Evolutionary conservation across 106 monocot species (phyloP).

Genomic region (Dioscorea zingiberensis): DNA sequence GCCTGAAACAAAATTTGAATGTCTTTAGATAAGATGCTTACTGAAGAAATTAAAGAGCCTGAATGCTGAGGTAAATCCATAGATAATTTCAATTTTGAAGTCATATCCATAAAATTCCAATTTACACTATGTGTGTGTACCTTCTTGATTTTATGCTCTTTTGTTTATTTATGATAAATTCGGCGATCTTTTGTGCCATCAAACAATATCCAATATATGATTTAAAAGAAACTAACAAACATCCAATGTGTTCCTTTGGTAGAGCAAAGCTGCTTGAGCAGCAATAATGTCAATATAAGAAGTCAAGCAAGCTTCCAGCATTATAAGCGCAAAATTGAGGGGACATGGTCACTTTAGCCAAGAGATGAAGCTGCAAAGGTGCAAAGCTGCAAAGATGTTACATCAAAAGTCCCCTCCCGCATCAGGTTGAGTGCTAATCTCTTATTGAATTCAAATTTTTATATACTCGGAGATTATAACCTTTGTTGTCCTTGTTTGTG

Average conservation of each 20-base stretch:
- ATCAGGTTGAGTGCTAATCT: slow-evolving; percentile 43
- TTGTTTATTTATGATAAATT: too few species aligned
- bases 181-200: too few species aligned
- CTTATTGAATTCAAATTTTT: neutral
- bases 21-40: slow-evolving; percentile 32
- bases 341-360: slow-evolving; percentile 65
- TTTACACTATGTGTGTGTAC: too few species aligned
- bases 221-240: too few species aligned
- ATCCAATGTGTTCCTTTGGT: neutral
- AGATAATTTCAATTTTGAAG: too few species aligned
- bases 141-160: too few species aligned
- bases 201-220: too few species aligned
- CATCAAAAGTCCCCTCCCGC: slow-evolving; percentile 60
- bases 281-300: slow-evolving; percentile 54
- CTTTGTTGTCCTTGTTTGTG: neutral
- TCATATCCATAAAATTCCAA: too few species aligned
- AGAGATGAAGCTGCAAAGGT: slow-evolving; percentile 79
- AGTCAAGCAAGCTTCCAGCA: slow-evolving; percentile 44
- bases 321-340: slow-evolving; percentile 64
- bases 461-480: too few species aligned
- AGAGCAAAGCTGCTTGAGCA: slow-evolving; percentile 40
- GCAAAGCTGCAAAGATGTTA: slow-evolving; percentile 79
- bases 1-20: slow-evolving; percentile 21
- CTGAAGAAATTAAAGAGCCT: slow-evolving; percentile 28
- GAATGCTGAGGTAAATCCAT: slow-evolving; percentile 23